Evolutionary conservation across 2,329 filamentous ascomycete genomes (phyloP).

Genomic region (Beauveria varroae): DNA sequence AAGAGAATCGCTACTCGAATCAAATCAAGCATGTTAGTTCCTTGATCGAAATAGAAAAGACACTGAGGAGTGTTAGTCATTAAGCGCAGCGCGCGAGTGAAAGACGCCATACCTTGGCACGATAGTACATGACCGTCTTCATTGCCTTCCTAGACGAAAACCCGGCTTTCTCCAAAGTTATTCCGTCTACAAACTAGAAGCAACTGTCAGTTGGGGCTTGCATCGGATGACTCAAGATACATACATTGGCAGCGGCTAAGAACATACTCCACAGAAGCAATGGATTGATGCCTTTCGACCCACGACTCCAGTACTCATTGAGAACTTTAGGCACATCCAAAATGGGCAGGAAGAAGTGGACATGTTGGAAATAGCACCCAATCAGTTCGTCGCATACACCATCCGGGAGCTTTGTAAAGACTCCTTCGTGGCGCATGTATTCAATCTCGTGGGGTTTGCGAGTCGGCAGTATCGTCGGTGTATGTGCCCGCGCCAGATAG

Average conservation of each 20-base stretch:
- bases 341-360: conserved; percentile 7
- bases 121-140: conserved; percentile 7
- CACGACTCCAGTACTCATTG: neutral
- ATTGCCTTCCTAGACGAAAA: conserved; percentile 3
- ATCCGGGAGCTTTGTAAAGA: neutral
- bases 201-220: neutral
- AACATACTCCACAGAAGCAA: conserved; percentile 1
- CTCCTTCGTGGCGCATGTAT: conserved; percentile 7
- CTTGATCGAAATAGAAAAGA: neutral
- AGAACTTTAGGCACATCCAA: conserved; percentile 4
- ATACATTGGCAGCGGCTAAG: neutral
- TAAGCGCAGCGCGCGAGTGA: neutral
- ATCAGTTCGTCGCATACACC: conserved; percentile 4
- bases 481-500: neutral
- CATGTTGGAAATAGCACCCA: conserved; percentile 1
- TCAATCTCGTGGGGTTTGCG: conserved; percentile 1
- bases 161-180: neutral
- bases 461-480: neutral
- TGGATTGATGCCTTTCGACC: neutral
- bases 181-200: neutral
- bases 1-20: neutral
- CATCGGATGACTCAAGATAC: neutral
- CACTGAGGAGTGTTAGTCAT: neutral
- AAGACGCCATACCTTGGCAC: neutral
- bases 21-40: neutral